Evolutionary conservation across 1,284 basidiomycete species (phyloP).

Genomic region (Sphaerobolus stellatus): DNA sequence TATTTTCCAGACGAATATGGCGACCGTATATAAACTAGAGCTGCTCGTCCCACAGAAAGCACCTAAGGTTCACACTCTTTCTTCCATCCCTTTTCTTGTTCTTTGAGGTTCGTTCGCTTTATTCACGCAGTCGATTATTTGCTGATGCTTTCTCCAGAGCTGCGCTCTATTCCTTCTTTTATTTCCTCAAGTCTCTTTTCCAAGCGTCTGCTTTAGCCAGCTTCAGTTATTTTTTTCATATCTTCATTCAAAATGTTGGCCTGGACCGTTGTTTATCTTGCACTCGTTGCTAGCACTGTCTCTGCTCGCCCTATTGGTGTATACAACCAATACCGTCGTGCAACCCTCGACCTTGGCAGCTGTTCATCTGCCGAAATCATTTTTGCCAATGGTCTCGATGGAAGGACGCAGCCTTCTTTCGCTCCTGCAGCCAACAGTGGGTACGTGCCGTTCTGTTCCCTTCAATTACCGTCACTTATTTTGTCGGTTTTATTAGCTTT

Average conservation of each 20-base stretch:
- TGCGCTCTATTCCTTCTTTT: not conserved
- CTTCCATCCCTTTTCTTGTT: not conserved
- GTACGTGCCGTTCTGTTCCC: constrained; percentile 1
- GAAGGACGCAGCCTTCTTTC: constrained; percentile 20
- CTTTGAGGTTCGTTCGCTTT: not conserved
- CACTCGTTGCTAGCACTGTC: not conserved
- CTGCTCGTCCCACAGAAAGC: no score
- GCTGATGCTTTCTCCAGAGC: not conserved
- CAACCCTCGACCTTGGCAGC: constrained; percentile 15
- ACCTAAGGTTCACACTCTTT: no score
- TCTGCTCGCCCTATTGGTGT: not conserved
- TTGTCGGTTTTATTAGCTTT: no score
- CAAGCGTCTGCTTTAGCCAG: not conserved
- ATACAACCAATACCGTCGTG: constrained; percentile 2
- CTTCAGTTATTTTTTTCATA: not conserved
- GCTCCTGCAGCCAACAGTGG: constrained; percentile 17
- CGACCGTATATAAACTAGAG: no score
- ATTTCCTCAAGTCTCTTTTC: not conserved
- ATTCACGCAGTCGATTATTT: not conserved
- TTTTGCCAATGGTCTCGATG: constrained; percentile 22
- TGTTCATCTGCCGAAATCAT: constrained; percentile 18
- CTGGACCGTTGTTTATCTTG: not conserved
- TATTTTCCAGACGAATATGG: no score
- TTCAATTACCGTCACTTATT: not conserved
- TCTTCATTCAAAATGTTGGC: not conserved